These are phyloP conservation scores for Hondaea fermentalgiana DNA, from an alignment of 108 stramenopile species.

Conservation along the genomic window DNA sequence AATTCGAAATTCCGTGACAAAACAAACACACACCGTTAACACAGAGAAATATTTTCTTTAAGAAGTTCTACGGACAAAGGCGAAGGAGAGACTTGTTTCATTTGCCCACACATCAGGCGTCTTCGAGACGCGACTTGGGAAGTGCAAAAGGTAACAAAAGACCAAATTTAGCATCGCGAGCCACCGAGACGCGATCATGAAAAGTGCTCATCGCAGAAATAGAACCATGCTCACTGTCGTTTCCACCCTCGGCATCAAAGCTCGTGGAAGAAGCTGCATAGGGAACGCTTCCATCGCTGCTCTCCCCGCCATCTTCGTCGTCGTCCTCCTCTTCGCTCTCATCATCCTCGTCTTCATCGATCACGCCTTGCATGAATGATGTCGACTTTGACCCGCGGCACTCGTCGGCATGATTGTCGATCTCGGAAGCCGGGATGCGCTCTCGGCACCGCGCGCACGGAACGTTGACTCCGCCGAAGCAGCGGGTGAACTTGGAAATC, in stretches of 20 bases:
- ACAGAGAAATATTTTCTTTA: too few species aligned
- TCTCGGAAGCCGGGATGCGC: background rate
- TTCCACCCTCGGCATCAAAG: too few species aligned
- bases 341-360: background rate
- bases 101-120: background rate
- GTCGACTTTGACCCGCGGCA: background rate
- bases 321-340: background rate
- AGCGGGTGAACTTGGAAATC: background rate
- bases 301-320: too few species aligned
- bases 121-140: background rate
- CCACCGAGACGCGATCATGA: background rate
- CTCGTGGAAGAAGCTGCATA: too few species aligned
- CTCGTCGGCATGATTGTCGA: background rate
- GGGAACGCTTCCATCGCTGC: too few species aligned
- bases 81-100: background rate
- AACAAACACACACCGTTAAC: too few species aligned
- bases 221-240: background rate
- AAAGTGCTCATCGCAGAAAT: background rate
- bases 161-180: conserved; percentile 25
- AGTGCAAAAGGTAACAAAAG: conserved; percentile 27
- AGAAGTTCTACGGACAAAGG: too few species aligned
- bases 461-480: background rate
- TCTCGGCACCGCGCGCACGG: background rate
- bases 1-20: too few species aligned
- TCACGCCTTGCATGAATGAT: background rate